Conservation (phyloP, 306 rosid genomes). For the Sindora glabra region DNA sequence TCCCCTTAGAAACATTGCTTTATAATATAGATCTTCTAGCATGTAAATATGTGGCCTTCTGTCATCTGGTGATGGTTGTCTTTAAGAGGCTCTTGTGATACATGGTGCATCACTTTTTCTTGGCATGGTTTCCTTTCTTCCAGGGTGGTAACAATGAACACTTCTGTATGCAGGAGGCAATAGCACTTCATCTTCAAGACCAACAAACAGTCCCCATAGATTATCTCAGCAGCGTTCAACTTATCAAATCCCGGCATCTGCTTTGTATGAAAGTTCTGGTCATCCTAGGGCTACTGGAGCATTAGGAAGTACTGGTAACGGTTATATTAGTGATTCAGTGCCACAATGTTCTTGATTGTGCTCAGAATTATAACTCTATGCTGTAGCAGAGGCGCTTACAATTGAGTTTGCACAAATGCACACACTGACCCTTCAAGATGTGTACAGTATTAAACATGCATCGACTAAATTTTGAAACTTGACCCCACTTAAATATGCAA, state of each 20-base stretch:
- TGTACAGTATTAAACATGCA: too few species aligned
- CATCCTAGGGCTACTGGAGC: conserved; percentile 29
- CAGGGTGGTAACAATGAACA: background rate
- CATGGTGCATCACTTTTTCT: too few species aligned
- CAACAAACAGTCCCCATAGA: conserved; percentile 44
- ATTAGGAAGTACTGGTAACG: conserved; percentile 39
- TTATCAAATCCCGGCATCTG: conserved; percentile 90
- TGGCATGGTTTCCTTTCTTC: conserved; percentile 1
- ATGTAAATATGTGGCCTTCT: too few species aligned
- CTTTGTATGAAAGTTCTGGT: conserved; percentile 61
- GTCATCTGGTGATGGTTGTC: too few species aligned
- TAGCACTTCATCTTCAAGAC: conserved; percentile 51
- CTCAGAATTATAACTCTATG: background rate
- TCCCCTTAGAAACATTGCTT: too few species aligned
- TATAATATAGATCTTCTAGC: too few species aligned
- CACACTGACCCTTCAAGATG: too few species aligned
- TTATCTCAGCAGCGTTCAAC: conserved; percentile 44
- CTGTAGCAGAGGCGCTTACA: too few species aligned
- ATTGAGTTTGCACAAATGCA: too few species aligned
- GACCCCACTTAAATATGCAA: too few species aligned
- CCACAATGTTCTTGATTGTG: conserved; percentile 4
- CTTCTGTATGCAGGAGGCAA: conserved; percentile 36
- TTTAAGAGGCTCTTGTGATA: too few species aligned
- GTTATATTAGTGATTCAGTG: background rate
- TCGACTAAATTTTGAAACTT: too few species aligned